Evolutionary conservation across 2,329 filamentous ascomycete species (phyloP), one percentile per base, ranked within the genome.

Genomic region (Akanthomyces uredinophilus): DNA sequence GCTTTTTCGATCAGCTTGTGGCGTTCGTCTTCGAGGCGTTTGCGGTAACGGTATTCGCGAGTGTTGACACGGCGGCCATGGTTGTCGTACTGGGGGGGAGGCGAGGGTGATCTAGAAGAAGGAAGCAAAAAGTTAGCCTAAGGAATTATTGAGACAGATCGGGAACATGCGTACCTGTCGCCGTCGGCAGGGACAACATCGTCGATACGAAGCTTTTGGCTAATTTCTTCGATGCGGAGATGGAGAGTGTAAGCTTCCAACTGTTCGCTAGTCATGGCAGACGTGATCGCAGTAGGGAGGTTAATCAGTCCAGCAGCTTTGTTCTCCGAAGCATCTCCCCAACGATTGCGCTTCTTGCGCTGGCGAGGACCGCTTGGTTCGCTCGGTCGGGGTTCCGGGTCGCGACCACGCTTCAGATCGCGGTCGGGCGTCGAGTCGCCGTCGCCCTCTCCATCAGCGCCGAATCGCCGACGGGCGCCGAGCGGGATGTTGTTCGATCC

Each of bases 51-150:
- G 79, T 94, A 96, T 81, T 99, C 96, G 78, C 96, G 88, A 63
- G 96, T 99, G 79, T 99, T 99, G 79, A 98, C 92, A 92, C 95
- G 95, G 70, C 94, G 91, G 81, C 95, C 95, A 73, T 97, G 96
- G 81, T 99, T 99, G 78, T 99, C 95, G 80, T 99, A 99, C 78
- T 98, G 94, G 13, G 95, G 95, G 39, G 95, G 84, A 43, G 95
- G 95, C 64, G 95, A 99, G 22, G 94, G 94, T 63, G 95, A 99
- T 79, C 95, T 97, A 69, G 20, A 29, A 13, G 10, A 5, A 27
- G 3, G 11, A 13, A 11, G 37, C 47, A 5, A 66, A 59, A 43
- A 64, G 64, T 56, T 46, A 54, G n/a, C n/a, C n/a, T n/a, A n/a
- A n/a, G n/a, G n/a, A 16, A 10, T 18, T 11, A 47, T 35, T 35